phyloP scores from a whole-genome alignment of 2,329 filamentous ascomycete species.

The Metarhizium rileyi region DNA sequence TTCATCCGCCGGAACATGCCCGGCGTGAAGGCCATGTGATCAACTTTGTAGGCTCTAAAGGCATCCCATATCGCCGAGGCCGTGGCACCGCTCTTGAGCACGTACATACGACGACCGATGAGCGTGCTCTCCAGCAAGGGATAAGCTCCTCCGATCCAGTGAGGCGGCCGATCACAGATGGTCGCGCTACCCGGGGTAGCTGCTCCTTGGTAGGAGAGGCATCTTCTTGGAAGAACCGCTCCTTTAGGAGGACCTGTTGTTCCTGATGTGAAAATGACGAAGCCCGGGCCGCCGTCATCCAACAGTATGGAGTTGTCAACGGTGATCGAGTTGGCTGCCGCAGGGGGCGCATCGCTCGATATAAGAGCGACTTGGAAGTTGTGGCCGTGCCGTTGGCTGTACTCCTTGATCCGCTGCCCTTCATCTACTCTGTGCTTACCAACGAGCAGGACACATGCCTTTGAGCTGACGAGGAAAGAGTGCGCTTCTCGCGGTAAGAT shows the following conservation, averaged over 20 bases:
- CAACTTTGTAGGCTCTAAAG: slow-evolving; percentile 8
- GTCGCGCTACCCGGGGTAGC: slow-evolving; percentile 3
- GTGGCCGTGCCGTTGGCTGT: neutral
- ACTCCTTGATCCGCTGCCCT: neutral
- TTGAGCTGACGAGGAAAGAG: slow-evolving; percentile 7
- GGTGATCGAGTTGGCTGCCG: slow-evolving; percentile 1
- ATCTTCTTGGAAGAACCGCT: slow-evolving; percentile 45
- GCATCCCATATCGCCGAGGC: slow-evolving; percentile 8
- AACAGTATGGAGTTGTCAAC: slow-evolving; percentile 8
- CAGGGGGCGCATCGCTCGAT: slow-evolving; percentile 7
- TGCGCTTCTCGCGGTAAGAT: slow-evolving; percentile 10
- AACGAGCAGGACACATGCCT: slow-evolving; percentile 7
- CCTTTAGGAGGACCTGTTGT: slow-evolving; percentile 71
- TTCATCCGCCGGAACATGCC: slow-evolving; percentile 9
- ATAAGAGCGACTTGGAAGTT: neutral
- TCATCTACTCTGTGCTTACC: neutral
- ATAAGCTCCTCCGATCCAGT: slow-evolving; percentile 13
- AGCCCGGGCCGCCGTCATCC: slow-evolving; percentile 8
- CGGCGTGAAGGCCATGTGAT: slow-evolving; percentile 8
- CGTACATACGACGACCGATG: slow-evolving; percentile 9
- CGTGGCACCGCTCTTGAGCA: slow-evolving; percentile 6
- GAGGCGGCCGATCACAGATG: slow-evolving; percentile 10
- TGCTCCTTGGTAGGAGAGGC: neutral
- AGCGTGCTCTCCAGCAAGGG: slow-evolving; percentile 2
- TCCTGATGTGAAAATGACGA: slow-evolving; percentile 47